Conservation (phyloP, 805 yeast species). For the Cyberlindnera americana region DNA sequence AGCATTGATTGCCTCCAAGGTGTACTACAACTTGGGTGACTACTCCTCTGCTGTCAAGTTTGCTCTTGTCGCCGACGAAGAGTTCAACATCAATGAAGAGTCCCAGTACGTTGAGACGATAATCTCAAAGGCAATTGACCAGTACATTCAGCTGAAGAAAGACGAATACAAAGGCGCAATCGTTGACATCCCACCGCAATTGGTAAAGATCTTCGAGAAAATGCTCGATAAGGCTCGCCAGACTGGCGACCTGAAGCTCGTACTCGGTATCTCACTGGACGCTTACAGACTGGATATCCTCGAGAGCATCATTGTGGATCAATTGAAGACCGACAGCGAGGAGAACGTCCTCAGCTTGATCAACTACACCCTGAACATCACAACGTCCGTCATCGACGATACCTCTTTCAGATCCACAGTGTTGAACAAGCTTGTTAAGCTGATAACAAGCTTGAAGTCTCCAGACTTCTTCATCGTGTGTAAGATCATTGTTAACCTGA, state of each 20-base stretch:
- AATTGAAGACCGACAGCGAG: constrained; percentile 40
- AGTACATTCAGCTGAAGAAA: constrained; percentile 67
- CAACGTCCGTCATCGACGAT: constrained; percentile 63
- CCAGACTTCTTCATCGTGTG: constrained; percentile 84
- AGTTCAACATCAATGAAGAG: constrained; percentile 68
- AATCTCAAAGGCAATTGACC: constrained; percentile 87
- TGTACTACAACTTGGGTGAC: constrained; percentile 88
- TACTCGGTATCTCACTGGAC: constrained; percentile 88
- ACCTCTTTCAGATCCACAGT: constrained; percentile 64
- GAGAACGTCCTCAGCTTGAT: constrained; percentile 53
- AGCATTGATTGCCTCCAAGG: constrained; percentile 89
- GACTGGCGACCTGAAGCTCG: constrained; percentile 70
- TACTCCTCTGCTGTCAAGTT: constrained; percentile 86
- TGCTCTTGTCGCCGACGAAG: constrained; percentile 79
- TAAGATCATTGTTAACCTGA: constrained; percentile 84
- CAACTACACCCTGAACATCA: constrained; percentile 71
- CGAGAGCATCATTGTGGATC: constrained; percentile 47
- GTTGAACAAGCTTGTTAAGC: constrained; percentile 56
- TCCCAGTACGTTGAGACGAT: constrained; percentile 92
- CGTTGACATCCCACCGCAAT: constrained; percentile 51
- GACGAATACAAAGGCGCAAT: constrained; percentile 37
- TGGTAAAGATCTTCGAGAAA: constrained; percentile 70
- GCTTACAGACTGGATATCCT: constrained; percentile 82
- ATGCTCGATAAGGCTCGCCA: constrained; percentile 81
- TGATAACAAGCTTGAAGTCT: constrained; percentile 51